Conservation (phyloP, 2,329 filamentous ascomycete species). For the Beauveria sp. region DNA sequence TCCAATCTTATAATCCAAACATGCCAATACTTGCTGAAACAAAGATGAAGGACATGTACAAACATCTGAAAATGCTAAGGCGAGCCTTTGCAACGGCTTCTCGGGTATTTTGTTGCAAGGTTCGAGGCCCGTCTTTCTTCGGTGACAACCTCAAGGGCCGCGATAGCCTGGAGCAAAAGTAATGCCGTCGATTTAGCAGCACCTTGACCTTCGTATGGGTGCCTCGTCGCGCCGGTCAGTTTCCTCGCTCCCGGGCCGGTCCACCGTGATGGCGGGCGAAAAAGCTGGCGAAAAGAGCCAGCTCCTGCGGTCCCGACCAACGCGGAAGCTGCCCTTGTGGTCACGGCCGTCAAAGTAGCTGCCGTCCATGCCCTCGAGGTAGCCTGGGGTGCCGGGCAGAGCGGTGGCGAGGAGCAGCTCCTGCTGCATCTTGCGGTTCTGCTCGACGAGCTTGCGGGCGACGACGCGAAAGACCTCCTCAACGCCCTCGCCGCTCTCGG, state of each 20-base stretch:
- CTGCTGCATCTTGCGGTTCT: constrained; percentile 56
- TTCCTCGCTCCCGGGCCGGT: constrained; percentile 29
- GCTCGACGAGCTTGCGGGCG: constrained; percentile 54
- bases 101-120: not conserved
- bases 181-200: constrained; percentile 16
- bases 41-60: not conserved
- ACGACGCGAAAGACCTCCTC: constrained; percentile 86
- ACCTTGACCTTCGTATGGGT: constrained; percentile 19
- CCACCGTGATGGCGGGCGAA: constrained; percentile 43
- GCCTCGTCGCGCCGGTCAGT: constrained; percentile 13
- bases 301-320: constrained; percentile 50
- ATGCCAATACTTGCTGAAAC: not conserved
- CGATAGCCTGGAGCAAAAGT: not conserved
- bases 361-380: constrained; percentile 36
- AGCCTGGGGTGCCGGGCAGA: constrained; percentile 41
- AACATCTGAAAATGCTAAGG: not conserved
- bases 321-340: constrained; percentile 44
- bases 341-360: constrained; percentile 46
- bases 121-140: no score
- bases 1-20: not conserved
- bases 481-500: constrained; percentile 88
- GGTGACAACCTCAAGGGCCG: no score
- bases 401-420: constrained; percentile 49
- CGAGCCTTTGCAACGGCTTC: not conserved
- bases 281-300: constrained; percentile 52